phyloP scores from a whole-genome alignment of 805 yeast species.

The Debaryomyces prosopidis region DNA sequence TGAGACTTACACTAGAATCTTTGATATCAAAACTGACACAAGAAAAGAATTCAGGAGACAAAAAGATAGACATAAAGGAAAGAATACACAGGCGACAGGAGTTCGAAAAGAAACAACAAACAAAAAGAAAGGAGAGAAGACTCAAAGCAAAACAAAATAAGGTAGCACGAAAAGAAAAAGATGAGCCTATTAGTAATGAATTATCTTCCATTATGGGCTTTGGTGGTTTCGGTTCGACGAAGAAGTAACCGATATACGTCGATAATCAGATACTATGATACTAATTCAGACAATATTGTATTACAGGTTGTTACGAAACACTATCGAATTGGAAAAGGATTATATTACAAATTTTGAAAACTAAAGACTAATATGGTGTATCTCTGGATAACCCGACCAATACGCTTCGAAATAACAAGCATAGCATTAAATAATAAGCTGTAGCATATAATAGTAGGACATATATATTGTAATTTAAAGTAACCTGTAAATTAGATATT shows the following conservation, averaged over 20 bases:
- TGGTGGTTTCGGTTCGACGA: slow-evolving; percentile 52
- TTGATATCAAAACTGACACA: slow-evolving; percentile 26
- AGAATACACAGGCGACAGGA: slow-evolving; percentile 40
- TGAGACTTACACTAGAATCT: slow-evolving; percentile 26
- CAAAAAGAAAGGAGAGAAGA: slow-evolving; percentile 26
- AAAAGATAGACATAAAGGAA: slow-evolving; percentile 33
- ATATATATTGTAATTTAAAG: not conserved
- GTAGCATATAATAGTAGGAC: not conserved
- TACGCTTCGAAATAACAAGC: too few species aligned
- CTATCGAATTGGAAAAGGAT: too few species aligned
- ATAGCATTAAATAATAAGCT: not conserved
- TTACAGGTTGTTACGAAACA: too few species aligned
- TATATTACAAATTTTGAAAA: too few species aligned
- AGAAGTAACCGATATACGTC: slow-evolving; percentile 20
- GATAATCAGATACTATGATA: too few species aligned
- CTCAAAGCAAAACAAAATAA: slow-evolving; percentile 17
- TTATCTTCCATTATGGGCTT: slow-evolving; percentile 58
- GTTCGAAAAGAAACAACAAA: slow-evolving; percentile 36
- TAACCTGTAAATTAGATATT: not conserved
- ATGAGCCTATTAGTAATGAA: slow-evolving; percentile 17
- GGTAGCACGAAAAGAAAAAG: slow-evolving; percentile 9
- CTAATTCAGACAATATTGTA: too few species aligned
- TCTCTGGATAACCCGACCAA: too few species aligned
- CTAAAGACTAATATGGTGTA: too few species aligned
- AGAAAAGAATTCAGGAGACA: slow-evolving; percentile 46